Base-by-base conservation (phyloP, 2,329 filamentous ascomycete genomes). In the Arthrobotrys conoides region DNA sequence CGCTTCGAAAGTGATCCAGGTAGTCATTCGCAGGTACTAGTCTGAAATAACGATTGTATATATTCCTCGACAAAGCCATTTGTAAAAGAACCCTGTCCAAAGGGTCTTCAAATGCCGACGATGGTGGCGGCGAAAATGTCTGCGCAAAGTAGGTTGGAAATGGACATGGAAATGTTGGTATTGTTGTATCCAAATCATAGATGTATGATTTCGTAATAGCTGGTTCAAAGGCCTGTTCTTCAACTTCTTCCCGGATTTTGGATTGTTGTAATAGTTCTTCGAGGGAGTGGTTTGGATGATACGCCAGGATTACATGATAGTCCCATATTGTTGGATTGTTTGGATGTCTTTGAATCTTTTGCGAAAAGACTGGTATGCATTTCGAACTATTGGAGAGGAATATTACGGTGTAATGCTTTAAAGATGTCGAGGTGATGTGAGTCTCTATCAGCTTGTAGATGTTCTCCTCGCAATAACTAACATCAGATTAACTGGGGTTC, bases 401-500 rank as follows among this genome's bases (percentile, higher is more conserved):
- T 24, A 81, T 71, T 61, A 81, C 80, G 27, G 70, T 80, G 22
- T 77, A 82, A 51, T 76, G 22, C 22, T 65, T 71, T 14, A 71
- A 51, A 20, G 76, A 73, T 9, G 53, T 49, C 12, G 68, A 24
- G 48, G 71, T 44, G 30, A 81, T 55, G 51, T 81, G 68, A 24
- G 75, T 70, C 24, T 80, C 65, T 27, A 82, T 38, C 30, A 82
- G 69, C 46, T 79, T 80, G 69, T 82, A 81, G 38, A 82, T 81
- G 27, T 82, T 82, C 66, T 82, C 81, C 49, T 82, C 81, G 51
- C 81, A 82, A 36, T 82, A 82, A 49, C 81, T 82, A 38, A 59
- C 27, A 22, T 48, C 9, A 57, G 16, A n/a, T 5, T n/a, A 18
- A 8, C 8, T 41, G 36, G 2, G 46, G 64, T 64, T 30, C 41